Percentiles rank a stretch among this genome's conserved stretches.
Conservation (phyloP, 192 early-diverging fungal species). For the Rhizophagus prolifer region DNA sequence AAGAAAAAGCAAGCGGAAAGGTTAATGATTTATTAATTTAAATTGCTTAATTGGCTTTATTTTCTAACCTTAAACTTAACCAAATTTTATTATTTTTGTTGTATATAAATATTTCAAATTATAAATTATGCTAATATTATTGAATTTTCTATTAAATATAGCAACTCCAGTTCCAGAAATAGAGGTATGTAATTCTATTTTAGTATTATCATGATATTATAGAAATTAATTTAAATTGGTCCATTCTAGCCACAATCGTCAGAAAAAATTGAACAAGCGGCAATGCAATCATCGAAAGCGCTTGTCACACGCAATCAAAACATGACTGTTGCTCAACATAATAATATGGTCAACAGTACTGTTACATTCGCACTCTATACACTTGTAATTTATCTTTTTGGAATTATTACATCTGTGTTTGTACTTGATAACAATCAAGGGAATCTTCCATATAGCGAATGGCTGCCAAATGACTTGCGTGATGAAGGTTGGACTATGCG, state of each 20-base stretch:
- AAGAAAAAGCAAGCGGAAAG: constrained; percentile 8
- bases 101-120: background rate
- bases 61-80: too few relatives aligned
- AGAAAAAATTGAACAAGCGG: background rate
- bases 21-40: background rate
- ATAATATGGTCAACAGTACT: constrained; percentile 40
- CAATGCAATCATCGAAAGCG: constrained; percentile 17
- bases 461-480: background rate
- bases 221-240: background rate
- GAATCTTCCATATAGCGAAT: constrained; percentile 5
- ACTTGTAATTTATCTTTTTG: constrained; percentile 47
- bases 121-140: background rate
- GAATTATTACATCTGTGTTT: constrained; percentile 49
- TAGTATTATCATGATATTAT: background rate
- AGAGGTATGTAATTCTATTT: background rate
- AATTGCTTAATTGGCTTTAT: background rate
- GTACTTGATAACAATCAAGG: constrained; percentile 41
- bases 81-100: background rate
- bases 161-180: background rate
- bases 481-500: constrained; percentile 2
- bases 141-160: background rate
- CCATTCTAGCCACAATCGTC: background rate
- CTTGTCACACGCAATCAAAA: constrained; percentile 36
- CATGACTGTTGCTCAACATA: constrained; percentile 4
- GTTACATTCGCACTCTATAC: constrained; percentile 50